Percentiles rank a stretch among this genome's conserved stretches.
Evolutionary conservation across 192 early-diverging fungal species (phyloP).

Genomic region (Backusella australiensis): DNA sequence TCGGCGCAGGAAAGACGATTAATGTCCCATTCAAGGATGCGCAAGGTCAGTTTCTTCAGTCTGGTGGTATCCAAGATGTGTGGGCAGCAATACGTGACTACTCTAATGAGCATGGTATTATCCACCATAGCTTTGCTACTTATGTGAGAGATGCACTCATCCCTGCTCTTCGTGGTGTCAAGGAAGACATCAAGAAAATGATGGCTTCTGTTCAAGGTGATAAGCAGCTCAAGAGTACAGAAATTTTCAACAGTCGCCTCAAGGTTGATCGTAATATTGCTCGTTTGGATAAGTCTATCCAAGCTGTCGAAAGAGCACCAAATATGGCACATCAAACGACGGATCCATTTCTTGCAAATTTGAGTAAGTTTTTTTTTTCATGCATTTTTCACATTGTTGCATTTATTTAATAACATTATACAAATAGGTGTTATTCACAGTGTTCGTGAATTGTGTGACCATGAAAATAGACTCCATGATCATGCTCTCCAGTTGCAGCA

Average conservation of each 20-base stretch:
- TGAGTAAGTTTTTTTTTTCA: constrained; percentile 11
- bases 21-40: constrained; percentile 14
- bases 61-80: constrained; percentile 32
- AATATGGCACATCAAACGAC: neutral
- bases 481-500: constrained; percentile 29
- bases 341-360: constrained; percentile 26
- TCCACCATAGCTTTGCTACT: constrained; percentile 22
- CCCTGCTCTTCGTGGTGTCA: constrained; percentile 17
- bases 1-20: constrained; percentile 3
- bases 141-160: constrained; percentile 19
- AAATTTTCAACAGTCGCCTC: constrained; percentile 20
- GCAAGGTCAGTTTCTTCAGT: constrained; percentile 20
- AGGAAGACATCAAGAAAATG: constrained; percentile 25
- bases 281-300: constrained; percentile 14
- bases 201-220: constrained; percentile 14
- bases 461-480: constrained; percentile 36
- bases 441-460: constrained; percentile 10
- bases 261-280: constrained; percentile 13
- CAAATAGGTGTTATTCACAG: constrained; percentile 14
- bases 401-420: neutral
- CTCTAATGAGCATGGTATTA: constrained; percentile 16
- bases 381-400: neutral
- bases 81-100: constrained; percentile 26
- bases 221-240: constrained; percentile 10
- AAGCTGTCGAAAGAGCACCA: constrained; percentile 1